These are phyloP conservation scores for Fusarium sp. DNA, from an alignment of 2,329 filamentous ascomycete species.

Conservation along the genomic window DNA sequence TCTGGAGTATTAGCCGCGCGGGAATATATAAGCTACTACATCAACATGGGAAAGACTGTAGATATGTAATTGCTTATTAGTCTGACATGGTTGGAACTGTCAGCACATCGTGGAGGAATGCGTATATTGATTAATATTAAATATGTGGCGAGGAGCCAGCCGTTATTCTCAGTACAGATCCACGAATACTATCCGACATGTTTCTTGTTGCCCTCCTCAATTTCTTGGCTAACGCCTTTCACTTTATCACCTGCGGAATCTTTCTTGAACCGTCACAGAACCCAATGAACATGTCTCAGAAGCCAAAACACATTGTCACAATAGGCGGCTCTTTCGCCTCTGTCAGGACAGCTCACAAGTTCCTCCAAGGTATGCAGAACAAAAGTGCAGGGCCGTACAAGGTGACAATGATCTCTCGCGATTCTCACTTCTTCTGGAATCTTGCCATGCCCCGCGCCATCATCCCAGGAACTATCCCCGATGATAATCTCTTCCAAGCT, in stretches of 20 bases:
- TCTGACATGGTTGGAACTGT: background rate
- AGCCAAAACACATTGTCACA: background rate
- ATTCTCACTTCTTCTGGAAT: slow-evolving; percentile 2
- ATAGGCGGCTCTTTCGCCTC: background rate
- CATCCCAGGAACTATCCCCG: background rate
- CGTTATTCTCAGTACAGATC: rapidly evolving
- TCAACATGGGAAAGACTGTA: rapidly evolving
- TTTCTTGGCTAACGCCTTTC: background rate
- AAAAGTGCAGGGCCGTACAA: background rate
- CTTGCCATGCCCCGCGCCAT: background rate
- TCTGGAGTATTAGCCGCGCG: background rate
- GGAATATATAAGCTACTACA: background rate
- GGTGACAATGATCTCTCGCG: background rate
- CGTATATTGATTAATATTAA: background rate
- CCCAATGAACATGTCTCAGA: background rate
- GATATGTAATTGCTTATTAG: background rate
- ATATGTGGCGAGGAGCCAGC: background rate
- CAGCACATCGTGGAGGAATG: background rate
- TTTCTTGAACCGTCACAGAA: background rate
- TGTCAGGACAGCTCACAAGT: background rate
- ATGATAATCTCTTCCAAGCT: background rate
- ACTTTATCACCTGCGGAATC: background rate
- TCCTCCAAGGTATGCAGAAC: background rate
- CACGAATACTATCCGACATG: background rate
- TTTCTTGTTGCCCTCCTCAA: background rate